A percentile compares a stretch with the other conserved stretches of the same genome.
These are phyloP conservation scores for Tetrastigma voinierianum DNA, from an alignment of 164 flowering plant genomes.

Conservation along the genomic window DNA sequence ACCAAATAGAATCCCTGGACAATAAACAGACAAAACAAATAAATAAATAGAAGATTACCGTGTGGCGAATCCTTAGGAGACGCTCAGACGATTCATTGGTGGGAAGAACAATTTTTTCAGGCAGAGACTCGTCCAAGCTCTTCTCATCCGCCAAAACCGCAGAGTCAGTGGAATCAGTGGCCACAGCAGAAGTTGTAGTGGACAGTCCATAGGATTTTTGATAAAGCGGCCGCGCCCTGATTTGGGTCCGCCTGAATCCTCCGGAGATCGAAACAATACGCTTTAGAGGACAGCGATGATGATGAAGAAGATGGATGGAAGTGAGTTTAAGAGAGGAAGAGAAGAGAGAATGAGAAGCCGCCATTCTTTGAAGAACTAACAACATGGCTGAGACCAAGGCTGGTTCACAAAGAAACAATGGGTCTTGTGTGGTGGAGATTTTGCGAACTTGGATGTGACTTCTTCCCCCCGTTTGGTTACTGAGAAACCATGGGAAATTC, in stretches of 20 bases:
- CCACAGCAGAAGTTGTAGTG: conserved; percentile 28
- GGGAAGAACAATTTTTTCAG: conserved; percentile 58
- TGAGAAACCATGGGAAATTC: too few species aligned
- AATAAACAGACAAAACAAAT: not conserved
- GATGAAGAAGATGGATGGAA: not conserved
- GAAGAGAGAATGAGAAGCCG: conserved; percentile 6
- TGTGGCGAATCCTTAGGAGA: conserved; percentile 76
- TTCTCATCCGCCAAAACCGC: not conserved
- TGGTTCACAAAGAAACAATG: not conserved
- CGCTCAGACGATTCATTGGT: conserved; percentile 71
- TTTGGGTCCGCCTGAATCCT: not conserved
- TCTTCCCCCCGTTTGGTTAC: not conserved
- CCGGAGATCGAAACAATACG: conserved; percentile 15
- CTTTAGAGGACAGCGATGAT: conserved; percentile 2
- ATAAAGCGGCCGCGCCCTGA: conserved; percentile 13
- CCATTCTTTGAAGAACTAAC: conserved; percentile 17
- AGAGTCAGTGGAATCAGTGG: conserved; percentile 30
- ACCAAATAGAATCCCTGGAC: not conserved
- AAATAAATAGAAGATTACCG: conserved; percentile 33
- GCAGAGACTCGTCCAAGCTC: not conserved
- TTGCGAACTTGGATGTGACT: not conserved
- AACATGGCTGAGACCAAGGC: conserved; percentile 3
- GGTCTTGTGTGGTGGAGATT: conserved; percentile 4
- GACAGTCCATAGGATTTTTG: conserved; percentile 1
- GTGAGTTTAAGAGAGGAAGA: conserved; percentile 15